Evolutionary conservation across 345 rosid genomes (phyloP), one percentile per base, ranked within the genome.

Genomic region (Fremontodendron californicum): DNA sequence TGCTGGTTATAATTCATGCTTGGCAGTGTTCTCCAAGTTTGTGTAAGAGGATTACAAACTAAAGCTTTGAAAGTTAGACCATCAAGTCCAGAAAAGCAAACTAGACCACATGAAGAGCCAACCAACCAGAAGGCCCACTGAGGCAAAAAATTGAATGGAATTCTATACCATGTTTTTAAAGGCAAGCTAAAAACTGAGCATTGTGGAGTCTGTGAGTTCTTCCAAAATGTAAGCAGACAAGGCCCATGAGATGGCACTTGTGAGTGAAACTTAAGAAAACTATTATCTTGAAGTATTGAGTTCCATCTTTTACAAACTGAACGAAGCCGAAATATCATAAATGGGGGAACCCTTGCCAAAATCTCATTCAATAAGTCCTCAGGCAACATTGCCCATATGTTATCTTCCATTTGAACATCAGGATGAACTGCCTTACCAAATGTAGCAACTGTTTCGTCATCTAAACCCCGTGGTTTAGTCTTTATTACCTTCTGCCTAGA

Each of bases 161-260:
- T 86, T 78, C 93, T 90, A 57, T 95, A 95, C 99, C 99, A 95
- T 1, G 90, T 82, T 84, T 91, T 93, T 84, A 95, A 73, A 0
- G 99, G 98, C 88, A 93, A 84, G 82, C 99, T 95, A 73, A 95
- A 93, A 80, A 95, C 92, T 0, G 98, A 93, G 77, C 99, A 95
- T 63, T 93, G 99, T 0, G 89, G 92, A 37, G 84, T 85, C 86
- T 60, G 37, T 88, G 92, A 84, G 77, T 92, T 93, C 90, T 93
- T 93, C 96, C 97, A 95, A 58, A 91, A 93, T 48, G 99, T 88
- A 71, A 95, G 86, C 79, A 93, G 94, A 78, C 98, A 95, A 78
- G 96, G 98, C 5, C 99, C 94, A 40, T 95, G 98, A 81, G 89
- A 88, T 9, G 88, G 79, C 48, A 60, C 89, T 73, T 83, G 84